phyloP scores from a whole-genome alignment of 768 basidiomycete species.

The Suillus subalutaceus region DNA sequence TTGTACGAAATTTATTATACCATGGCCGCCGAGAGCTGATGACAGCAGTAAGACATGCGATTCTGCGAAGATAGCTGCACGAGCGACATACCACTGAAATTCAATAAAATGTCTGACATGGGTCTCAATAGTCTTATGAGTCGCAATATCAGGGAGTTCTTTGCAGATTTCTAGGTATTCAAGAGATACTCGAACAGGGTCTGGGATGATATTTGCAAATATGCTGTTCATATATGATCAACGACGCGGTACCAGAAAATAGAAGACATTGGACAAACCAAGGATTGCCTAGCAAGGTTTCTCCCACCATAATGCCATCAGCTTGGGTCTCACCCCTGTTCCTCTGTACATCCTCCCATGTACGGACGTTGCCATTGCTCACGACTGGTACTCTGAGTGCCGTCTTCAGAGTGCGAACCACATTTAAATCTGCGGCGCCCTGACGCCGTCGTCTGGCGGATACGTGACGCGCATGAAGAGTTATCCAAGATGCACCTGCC shows the following conservation, averaged over 20 bases:
- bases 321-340: conserved; percentile 63
- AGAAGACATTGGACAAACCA: conserved; percentile 45
- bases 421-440: conserved; percentile 67
- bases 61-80: not conserved
- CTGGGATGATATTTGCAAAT: conserved; percentile 55
- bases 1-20: conserved; percentile 57
- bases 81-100: conserved; percentile 59
- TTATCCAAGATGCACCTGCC: conserved; percentile 71
- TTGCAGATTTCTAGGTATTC: conserved; percentile 71
- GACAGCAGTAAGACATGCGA: conserved; percentile 12
- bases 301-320: conserved; percentile 82
- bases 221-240: conserved; percentile 42
- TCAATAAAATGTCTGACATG: conserved; percentile 72
- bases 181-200: conserved; percentile 66
- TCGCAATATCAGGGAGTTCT: conserved; percentile 50
- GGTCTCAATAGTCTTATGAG: conserved; percentile 53
- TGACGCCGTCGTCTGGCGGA: conserved; percentile 70
- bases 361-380: conserved; percentile 80
- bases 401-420: conserved; percentile 59
- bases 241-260: not conserved
- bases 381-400: conserved; percentile 58
- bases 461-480: conserved; percentile 75
- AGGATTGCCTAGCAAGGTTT: conserved; percentile 75
- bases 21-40: conserved; percentile 53
- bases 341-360: conserved; percentile 53